Conservation (phyloP, 2,329 filamentous ascomycete species). For the Grosmannia penicillata region DNA sequence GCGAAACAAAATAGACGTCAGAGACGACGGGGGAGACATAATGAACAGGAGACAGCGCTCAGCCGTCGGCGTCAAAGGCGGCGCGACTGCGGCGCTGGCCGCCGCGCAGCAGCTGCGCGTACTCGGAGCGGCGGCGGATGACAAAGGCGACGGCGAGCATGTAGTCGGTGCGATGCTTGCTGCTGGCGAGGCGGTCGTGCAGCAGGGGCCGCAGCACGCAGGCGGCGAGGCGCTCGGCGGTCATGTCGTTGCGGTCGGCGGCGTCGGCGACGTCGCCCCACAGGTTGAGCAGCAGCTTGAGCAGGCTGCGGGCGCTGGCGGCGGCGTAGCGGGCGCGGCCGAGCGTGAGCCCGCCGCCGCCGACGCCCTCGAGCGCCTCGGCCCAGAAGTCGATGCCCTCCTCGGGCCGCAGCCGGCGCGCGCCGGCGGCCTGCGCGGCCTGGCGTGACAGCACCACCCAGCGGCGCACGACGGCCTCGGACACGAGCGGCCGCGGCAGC, state of each 20-base stretch:
- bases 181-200: slow-evolving; percentile 14
- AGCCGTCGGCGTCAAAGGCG: slow-evolving; percentile 9
- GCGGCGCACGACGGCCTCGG: slow-evolving; percentile 22
- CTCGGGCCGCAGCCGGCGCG: slow-evolving; percentile 21
- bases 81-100: slow-evolving; percentile 15
- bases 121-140: slow-evolving; percentile 26
- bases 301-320: slow-evolving; percentile 20
- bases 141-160: slow-evolving; percentile 28
- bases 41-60: not conserved
- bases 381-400: slow-evolving; percentile 32
- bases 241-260: slow-evolving; percentile 25
- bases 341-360: no score
- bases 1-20: slow-evolving; percentile 11
- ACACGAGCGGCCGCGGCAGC: slow-evolving; percentile 23
- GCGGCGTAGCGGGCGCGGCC: slow-evolving; percentile 10
- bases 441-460: slow-evolving; percentile 27
- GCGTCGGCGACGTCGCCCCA: slow-evolving; percentile 26
- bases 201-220: slow-evolving; percentile 24
- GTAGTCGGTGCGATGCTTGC: slow-evolving; percentile 17
- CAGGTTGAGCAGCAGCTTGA: slow-evolving; percentile 27
- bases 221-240: slow-evolving; percentile 25
- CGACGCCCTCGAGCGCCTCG: slow-evolving; percentile 24
- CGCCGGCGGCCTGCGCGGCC: slow-evolving; percentile 19
- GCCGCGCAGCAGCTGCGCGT: slow-evolving; percentile 20
- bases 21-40: not conserved